Conservation (phyloP, 1,284 basidiomycete species). For the Inonotus obliquus region DNA sequence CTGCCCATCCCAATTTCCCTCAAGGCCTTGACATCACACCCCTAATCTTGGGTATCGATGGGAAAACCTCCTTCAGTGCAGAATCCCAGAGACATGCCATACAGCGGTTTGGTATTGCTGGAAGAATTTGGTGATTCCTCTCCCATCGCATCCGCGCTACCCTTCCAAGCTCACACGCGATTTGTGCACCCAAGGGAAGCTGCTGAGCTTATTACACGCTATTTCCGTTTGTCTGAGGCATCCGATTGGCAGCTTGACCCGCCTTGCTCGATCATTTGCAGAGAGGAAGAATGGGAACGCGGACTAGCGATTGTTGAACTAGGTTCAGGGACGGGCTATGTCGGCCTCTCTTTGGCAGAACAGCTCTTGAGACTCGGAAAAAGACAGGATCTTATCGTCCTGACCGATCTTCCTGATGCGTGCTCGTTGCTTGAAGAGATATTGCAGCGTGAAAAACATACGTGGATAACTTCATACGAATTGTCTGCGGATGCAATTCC, state of each 20-base stretch:
- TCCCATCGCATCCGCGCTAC: neutral
- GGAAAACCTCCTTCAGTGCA: slow-evolving; percentile 34
- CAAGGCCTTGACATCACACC: slow-evolving; percentile 28
- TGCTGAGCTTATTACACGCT: slow-evolving; percentile 55
- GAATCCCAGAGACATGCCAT: slow-evolving; percentile 58
- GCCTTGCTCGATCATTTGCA: slow-evolving; percentile 35
- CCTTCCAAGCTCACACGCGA: neutral
- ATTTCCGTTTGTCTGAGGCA: slow-evolving; percentile 39
- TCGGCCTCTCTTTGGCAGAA: slow-evolving; percentile 45
- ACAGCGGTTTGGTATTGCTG: slow-evolving; percentile 66
- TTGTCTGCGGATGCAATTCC: neutral
- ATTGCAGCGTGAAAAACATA: slow-evolving; percentile 26
- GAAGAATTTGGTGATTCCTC: slow-evolving; percentile 59
- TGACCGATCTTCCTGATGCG: slow-evolving; percentile 70
- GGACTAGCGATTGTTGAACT: slow-evolving; percentile 49
- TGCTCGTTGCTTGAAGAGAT: slow-evolving; percentile 58
- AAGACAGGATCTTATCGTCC: slow-evolving; percentile 40
- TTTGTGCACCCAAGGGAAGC: slow-evolving; percentile 55
- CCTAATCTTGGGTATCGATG: neutral
- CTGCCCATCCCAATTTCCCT: slow-evolving; percentile 33
- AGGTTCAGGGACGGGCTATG: slow-evolving; percentile 68
- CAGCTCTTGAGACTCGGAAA: slow-evolving; percentile 23
- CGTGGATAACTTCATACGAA: slow-evolving; percentile 10
- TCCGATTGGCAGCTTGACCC: slow-evolving; percentile 51
- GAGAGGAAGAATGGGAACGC: neutral